A percentile compares a stretch with the other conserved stretches of the same genome.
phyloP scores from a whole-genome alignment of 805 yeast species.

The Myxozyma neotropica region DNA sequence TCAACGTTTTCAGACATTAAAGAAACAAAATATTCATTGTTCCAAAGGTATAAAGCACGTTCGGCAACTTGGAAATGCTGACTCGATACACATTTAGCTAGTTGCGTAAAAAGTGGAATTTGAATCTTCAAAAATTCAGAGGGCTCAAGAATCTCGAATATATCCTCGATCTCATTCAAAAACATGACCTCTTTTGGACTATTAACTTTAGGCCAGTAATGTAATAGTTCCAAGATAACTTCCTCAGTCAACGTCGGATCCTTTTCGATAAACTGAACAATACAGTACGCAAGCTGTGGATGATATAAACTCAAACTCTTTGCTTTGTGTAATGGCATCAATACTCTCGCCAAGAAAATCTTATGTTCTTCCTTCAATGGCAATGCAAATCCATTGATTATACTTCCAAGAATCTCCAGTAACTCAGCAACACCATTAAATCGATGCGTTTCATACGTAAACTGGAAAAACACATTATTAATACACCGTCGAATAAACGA shows the following conservation, averaged over 20 bases:
- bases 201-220: conserved; percentile 96
- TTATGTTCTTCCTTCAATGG: conserved; percentile 98
- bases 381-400: conserved; percentile 95
- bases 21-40: conserved; percentile 88
- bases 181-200: conserved; percentile 96
- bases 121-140: conserved; percentile 87
- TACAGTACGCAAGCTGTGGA: conserved; percentile 96
- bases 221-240: conserved; percentile 88
- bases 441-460: conserved; percentile 91
- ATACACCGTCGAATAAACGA: conserved; percentile 90
- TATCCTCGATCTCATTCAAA: conserved; percentile 92
- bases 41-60: conserved; percentile 91
- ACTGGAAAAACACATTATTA: conserved; percentile 88
- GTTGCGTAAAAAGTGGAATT: conserved; percentile 89
- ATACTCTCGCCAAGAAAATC: conserved; percentile 78
- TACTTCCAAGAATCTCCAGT: conserved; percentile 91
- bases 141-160: conserved; percentile 94
- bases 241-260: conserved; percentile 92
- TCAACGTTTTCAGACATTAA: conserved; percentile 87
- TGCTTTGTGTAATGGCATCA: conserved; percentile 90
- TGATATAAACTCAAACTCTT: conserved; percentile 87
- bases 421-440: conserved; percentile 96
- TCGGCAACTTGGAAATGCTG: conserved; percentile 98
- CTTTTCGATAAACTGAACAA: conserved; percentile 93
- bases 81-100: conserved; percentile 89